These are phyloP conservation scores for Neurospora sp. DNA, from an alignment of 495 filamentous ascomycete species.

Conservation along the genomic window DNA sequence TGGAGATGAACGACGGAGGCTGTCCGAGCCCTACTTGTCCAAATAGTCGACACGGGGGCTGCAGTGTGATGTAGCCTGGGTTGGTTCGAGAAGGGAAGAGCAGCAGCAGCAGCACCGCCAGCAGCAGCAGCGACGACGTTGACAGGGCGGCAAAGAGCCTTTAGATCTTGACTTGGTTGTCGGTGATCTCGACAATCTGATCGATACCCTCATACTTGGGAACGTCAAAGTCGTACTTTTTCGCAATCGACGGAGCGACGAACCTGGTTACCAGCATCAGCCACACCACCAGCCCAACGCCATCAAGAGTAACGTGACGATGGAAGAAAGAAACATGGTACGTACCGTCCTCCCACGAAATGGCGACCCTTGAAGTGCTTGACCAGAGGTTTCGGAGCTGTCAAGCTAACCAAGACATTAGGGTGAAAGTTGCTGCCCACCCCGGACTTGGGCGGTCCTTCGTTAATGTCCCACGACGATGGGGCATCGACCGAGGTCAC, in stretches of 20 bases:
- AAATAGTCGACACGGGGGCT: slow-evolving; percentile 38
- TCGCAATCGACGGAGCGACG: slow-evolving; percentile 62
- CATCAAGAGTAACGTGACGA: background rate
- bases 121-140: background rate
- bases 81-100: background rate
- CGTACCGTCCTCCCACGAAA: slow-evolving; percentile 72
- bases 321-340: slow-evolving; percentile 3
- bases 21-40: slow-evolving; percentile 41
- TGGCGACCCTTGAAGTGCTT: slow-evolving; percentile 76
- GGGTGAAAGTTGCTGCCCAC: slow-evolving; percentile 76
- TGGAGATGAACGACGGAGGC: slow-evolving; percentile 37
- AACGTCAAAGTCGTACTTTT: slow-evolving; percentile 79
- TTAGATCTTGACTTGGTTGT: slow-evolving; percentile 50
- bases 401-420: slow-evolving; percentile 70
- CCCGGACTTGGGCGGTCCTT: slow-evolving; percentile 67
- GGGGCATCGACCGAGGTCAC: slow-evolving; percentile 88
- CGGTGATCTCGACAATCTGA: slow-evolving; percentile 71
- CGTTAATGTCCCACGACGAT: slow-evolving; percentile 86
- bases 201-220: slow-evolving; percentile 82
- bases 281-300: background rate
- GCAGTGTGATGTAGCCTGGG: slow-evolving; percentile 29
- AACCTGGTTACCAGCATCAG: slow-evolving; percentile 47
- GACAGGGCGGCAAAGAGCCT: background rate
- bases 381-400: slow-evolving; percentile 89
- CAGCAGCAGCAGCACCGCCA: background rate